A percentile compares a stretch with the other conserved stretches of the same genome.
These are phyloP conservation scores for Bullera alba DNA, from an alignment of 768 basidiomycete species.

Conservation along the genomic window DNA sequence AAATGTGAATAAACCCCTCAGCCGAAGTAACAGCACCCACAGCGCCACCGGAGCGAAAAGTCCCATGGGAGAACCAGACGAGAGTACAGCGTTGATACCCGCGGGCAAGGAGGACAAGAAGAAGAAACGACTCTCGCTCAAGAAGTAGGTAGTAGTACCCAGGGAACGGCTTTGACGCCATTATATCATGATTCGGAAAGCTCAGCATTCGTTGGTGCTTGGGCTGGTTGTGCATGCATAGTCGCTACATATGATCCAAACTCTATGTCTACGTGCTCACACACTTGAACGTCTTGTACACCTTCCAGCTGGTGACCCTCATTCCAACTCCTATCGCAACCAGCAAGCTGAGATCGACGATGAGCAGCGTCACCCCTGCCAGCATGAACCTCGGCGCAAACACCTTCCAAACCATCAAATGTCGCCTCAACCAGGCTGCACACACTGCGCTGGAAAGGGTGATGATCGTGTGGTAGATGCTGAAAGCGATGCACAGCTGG, in stretches of 20 bases:
- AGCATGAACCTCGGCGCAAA: conserved; percentile 93
- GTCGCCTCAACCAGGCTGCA: conserved; percentile 68
- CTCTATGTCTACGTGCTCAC: background rate
- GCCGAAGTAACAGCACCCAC: background rate
- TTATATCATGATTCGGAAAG: too few relatives aligned
- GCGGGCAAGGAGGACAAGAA: background rate
- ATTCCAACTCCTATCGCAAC: conserved; percentile 58
- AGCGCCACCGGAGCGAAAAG: background rate
- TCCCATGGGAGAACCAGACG: background rate
- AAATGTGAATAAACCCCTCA: conserved; percentile 12
- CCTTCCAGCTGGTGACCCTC: conserved; percentile 38
- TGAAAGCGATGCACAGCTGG: conserved; percentile 54
- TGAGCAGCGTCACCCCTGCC: conserved; percentile 59
- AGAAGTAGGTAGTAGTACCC: background rate
- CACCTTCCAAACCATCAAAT: conserved; percentile 98
- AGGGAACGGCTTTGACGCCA: background rate
- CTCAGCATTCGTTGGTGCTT: too few relatives aligned
- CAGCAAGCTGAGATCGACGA: conserved; percentile 64
- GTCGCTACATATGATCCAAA: too few relatives aligned
- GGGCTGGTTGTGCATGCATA: too few relatives aligned
- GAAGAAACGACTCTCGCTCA: background rate
- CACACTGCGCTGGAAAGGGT: conserved; percentile 64
- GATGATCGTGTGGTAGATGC: conserved; percentile 62
- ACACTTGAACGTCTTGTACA: conserved; percentile 42
- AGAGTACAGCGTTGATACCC: background rate